Evolutionary conservation across 805 yeast species (phyloP), one percentile per base, ranked within the genome.

Genomic region (Osmozyma mogii): DNA sequence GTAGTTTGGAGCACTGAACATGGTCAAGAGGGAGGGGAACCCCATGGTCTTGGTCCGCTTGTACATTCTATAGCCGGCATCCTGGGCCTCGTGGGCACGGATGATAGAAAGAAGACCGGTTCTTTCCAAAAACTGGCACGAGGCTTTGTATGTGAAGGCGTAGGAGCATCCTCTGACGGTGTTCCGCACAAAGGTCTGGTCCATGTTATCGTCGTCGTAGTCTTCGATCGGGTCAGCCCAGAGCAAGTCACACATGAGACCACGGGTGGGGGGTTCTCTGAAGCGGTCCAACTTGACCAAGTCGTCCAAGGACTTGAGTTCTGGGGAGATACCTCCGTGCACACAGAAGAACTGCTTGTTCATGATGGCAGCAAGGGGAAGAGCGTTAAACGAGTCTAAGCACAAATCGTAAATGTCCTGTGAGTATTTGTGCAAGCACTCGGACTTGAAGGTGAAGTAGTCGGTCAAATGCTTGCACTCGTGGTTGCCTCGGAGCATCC

Each of bases 201-300:
- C 72, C 37, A 52, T 45, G 31, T 45, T 45, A 35, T 61, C 66
- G 8, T 61, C 68, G 50, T 88, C 95, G 51, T 84, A 89, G 24
- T 81, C 79, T 43, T 85, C 94, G n/a, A 80, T 62, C 1, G 98
- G 98, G 55, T 89, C 97, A 0, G 96, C 80, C 98, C 97, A 89
- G 45, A 89, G 68, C 39, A 89, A 59, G 57, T 89, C 98, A 57
- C 96, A 89, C 85, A 85, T 83, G 30, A 89, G 55, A 0, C 98
- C 98, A 37, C 77, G 72, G 2, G 95, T 82, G 5, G 98, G 97
- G 16, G 95, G 95, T 50, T 87, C 95, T 33, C 80, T 67, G 60
- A 88, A 89, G 41, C 98, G 69, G 56, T 88, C 75, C 22, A 89
- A 60, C 21, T 58, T 63, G 17, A 69, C 66, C 19, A 89, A 58